Evolutionary conservation across 345 rosid genomes (phyloP), one percentile per base, ranked within the genome.

Genomic region (Camelina neglecta): DNA sequence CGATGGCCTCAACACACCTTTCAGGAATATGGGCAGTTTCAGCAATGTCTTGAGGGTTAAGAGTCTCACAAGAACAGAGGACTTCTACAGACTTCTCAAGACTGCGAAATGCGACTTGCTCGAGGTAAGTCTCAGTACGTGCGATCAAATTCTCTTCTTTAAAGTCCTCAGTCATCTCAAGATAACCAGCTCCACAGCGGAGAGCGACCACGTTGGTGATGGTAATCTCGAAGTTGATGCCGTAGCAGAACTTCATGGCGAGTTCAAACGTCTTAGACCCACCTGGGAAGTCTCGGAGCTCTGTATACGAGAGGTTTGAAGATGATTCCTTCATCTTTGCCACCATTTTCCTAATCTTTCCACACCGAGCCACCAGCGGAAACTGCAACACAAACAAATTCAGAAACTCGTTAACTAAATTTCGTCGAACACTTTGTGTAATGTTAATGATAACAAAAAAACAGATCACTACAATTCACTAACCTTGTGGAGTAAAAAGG

Each of bases 181-280:
- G 83, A 79, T 85, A 89, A 44, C 83, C 88, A 1, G 97, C 92
- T 31, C 85, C 89, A 24, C 93, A 91, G 44, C 86, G 86, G 72
- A 93, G 85, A 24, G 67, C 79, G 36, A 91, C 92, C 3, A 91
- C 85, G 35, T 93, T 91, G 16, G 85, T 51, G 0, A 85, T 56
- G 10, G 88, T 89, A 86, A 91, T 93, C 90, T 91, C 97, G 39
- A 93, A 89, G 86, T 91, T 91, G 79, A 93, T 88, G 58, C 96
- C 93, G 11, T 93, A 93, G 68, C 98, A 93, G 82, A 91, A 93
- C 63, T 91, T 89, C 96, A 91, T 91, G 13, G 96, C 88, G 47
- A 93, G 93, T 63, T 93, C 97, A 68, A 93, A 93, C 6, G 91
- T 72, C 9, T 72, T 85, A 6, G 90, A 79, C 23, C 97, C 98